Conservation (phyloP, 1,284 basidiomycete genomes). For the Cryptococcus sp. region DNA sequence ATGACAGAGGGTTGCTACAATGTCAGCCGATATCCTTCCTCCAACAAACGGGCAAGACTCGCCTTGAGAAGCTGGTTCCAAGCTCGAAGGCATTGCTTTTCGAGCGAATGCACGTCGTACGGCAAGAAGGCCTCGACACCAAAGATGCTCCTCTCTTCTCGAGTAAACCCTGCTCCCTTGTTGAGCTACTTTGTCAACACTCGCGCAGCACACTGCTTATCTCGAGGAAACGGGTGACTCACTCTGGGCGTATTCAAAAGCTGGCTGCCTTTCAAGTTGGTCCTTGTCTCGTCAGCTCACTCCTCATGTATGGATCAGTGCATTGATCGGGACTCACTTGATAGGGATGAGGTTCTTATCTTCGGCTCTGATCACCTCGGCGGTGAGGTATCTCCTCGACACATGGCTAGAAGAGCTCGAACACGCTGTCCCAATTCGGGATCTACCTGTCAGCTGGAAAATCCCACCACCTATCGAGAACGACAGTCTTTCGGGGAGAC, state of each 20-base stretch:
- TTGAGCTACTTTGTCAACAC: conserved; percentile 26
- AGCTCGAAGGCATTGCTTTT: conserved; percentile 63
- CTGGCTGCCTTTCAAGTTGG: conserved; percentile 30
- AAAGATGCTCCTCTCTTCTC: conserved; percentile 61
- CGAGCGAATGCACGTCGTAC: conserved; percentile 64
- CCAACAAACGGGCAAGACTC: conserved; percentile 6
- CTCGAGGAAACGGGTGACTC: conserved; percentile 9
- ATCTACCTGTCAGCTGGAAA: background rate
- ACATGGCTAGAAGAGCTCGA: background rate
- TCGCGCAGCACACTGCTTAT: background rate
- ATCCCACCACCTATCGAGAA: background rate
- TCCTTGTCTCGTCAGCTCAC: conserved; percentile 12
- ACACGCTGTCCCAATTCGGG: too few relatives aligned
- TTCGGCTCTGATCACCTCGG: conserved; percentile 10
- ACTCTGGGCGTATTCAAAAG: conserved; percentile 41
- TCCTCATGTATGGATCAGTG: too few relatives aligned
- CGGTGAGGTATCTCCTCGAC: conserved; percentile 7
- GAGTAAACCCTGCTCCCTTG: conserved; percentile 64
- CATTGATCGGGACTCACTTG: background rate
- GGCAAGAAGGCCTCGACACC: conserved; percentile 73
- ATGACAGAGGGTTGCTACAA: conserved; percentile 40
- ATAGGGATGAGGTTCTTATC: conserved; percentile 9
- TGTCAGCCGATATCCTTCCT: background rate
- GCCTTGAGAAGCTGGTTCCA: conserved; percentile 56
- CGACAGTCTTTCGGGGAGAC: background rate